Evolutionary conservation across 2,329 filamentous ascomycete species (phyloP), one percentile per base, ranked within the genome.

Genomic region (Trichoderma sp.): DNA sequence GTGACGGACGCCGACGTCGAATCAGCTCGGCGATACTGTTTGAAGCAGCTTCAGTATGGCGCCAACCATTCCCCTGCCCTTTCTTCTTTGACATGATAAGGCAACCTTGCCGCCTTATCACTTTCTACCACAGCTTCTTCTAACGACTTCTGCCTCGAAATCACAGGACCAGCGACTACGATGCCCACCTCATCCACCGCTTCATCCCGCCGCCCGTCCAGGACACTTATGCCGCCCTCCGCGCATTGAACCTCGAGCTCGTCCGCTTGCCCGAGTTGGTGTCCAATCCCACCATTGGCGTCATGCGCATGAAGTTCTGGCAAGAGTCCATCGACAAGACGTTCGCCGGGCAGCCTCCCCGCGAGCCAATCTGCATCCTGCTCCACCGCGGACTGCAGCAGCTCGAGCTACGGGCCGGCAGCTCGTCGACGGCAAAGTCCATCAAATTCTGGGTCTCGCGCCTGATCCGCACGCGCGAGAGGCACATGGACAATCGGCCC

Each of bases 261-360:
- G 92, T 95, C 56, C 88, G 92, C 69, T 91, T 98, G 71, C 93
- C 96, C 69, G 95, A 98, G 80, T 89, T 92, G 14, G 94, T 96
- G 24, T 96, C 92, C 58, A 96, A 92, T 71, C 89, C 92, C n/a
- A 91, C 91, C 4, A 92, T 98, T 71, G 95, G 93, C 61, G 86
- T 90, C 64, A 89, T 98, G 85, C 93, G 96, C 72, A 91, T 97
- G 80, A 93, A 97, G 79, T 98, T 98, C 83, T 98, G 96, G 92
- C 89, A 92, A 61, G 94, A 98, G 74, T 89, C 92, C 5, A 83
- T 99, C 63, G 87, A 91, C 66, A 90, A 91, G 71, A 91, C 92
- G 1, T 91, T 97, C 70, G 86, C 91, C 1, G 92, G 91, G 37
- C 83, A 85, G 0, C 94, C 96, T 1, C 94, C 94, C 1, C 93